Conservation (phyloP, 257 asterid species). For the Nicotiana obtusifolia region DNA sequence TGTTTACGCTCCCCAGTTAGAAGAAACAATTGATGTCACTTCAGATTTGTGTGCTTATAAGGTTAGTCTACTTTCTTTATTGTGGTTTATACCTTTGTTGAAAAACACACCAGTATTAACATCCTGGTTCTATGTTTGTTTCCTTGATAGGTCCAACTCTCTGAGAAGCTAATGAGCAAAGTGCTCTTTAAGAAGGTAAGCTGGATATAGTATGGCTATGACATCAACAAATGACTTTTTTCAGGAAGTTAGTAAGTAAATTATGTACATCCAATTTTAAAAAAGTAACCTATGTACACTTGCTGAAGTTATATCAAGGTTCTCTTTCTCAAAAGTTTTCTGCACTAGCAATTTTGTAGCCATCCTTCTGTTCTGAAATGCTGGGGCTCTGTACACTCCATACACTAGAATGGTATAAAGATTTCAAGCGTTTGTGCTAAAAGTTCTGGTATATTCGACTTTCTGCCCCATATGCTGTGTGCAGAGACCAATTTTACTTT, state of each 20-base stretch:
- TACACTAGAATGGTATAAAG: neutral
- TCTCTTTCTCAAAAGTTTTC: neutral
- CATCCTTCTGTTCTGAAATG: neutral
- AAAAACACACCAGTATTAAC: neutral
- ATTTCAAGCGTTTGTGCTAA: neutral
- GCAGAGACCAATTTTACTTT: neutral
- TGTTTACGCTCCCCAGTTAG: conserved; percentile 92
- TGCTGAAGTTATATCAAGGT: neutral
- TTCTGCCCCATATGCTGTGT: neutral
- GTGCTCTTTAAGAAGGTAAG: conserved; percentile 89
- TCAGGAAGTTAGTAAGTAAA: neutral
- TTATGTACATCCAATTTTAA: neutral
- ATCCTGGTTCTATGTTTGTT: conserved; percentile 22
- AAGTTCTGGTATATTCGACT: neutral
- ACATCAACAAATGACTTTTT: neutral
- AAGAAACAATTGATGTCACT: conserved; percentile 93
- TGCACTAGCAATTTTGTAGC: neutral
- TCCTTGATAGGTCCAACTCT: conserved; percentile 70
- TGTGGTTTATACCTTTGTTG: conserved; percentile 12
- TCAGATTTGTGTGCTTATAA: conserved; percentile 98
- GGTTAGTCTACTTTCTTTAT: conserved; percentile 30
- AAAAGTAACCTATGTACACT: neutral
- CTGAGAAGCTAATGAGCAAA: conserved; percentile 88
- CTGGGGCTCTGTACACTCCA: neutral
- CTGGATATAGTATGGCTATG: neutral